Evolutionary conservation across 176 grass and related monocot species (phyloP).

Genomic region (Paspalum vaginatum): DNA sequence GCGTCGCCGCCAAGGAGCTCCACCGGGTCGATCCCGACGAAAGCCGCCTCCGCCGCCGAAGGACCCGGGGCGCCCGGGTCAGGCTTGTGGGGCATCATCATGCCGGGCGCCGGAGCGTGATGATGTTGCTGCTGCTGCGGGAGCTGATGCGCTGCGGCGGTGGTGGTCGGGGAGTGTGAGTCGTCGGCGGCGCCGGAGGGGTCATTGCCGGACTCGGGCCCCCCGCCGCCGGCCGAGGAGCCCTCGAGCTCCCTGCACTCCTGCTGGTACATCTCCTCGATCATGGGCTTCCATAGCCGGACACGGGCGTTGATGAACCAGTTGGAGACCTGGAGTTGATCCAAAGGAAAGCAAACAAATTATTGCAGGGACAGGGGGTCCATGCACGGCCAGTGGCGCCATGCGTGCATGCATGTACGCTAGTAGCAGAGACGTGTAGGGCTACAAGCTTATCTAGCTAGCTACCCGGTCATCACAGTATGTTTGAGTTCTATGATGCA

Average conservation of each 20-base stretch:
- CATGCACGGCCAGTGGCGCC: conserved; percentile 37
- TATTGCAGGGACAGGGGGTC: conserved; percentile 50
- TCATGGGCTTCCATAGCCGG: conserved; percentile 99
- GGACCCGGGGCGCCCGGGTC: conserved; percentile 50
- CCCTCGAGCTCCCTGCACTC: conserved; percentile 72
- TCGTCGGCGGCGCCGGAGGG: conserved; percentile 41
- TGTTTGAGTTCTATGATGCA: conserved; percentile 34
- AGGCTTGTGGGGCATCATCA: conserved; percentile 56
- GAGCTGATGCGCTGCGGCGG: conserved; percentile 31
- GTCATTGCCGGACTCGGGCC: conserved; percentile 45
- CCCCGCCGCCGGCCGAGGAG: conserved; percentile 49
- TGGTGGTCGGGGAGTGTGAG: conserved; percentile 51
- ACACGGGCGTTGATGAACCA: conserved; percentile 99
- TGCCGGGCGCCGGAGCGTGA: conserved; percentile 31
- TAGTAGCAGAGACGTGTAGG: conserved; percentile 33
- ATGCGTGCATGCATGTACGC: conserved; percentile 48
- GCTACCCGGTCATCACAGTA: not conserved
- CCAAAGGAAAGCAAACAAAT: conserved; percentile 46
- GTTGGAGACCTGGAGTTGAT: conserved; percentile 85
- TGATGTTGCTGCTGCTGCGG: conserved; percentile 47
- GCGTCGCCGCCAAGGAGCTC: conserved; percentile 64
- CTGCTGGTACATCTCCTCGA: conserved; percentile 99
- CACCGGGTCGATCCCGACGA: conserved; percentile 58
- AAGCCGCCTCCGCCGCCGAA: conserved; percentile 39
- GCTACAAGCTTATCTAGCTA: not conserved